Base-by-base conservation (phyloP, 208 protist species). In the Herpetomonas tarakana region DNA sequence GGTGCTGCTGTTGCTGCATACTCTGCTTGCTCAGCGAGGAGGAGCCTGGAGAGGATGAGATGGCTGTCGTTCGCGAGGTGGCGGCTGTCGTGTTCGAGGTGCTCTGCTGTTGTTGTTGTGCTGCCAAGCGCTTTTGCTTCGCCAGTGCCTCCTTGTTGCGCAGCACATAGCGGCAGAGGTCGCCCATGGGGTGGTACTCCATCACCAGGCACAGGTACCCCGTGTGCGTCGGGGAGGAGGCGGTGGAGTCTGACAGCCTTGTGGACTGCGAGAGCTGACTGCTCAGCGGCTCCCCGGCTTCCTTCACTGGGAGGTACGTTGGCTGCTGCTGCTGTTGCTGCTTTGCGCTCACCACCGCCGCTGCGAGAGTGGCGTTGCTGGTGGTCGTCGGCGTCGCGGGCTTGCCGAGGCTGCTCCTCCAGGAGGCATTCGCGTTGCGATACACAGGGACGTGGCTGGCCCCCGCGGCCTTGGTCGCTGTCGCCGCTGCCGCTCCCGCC, bases 131-230 rank as follows among this genome's bases (percentile, higher is more conserved):
- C 49, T 64, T 39, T 7, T 65, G 58, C 0, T 41, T 45, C 24
- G 47, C 60, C 26, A 68, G 63, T 18, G 62, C 58, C 29, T 68
- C 49, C 61, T 79, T 69, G 21, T 58, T 58, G 16, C 68, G 79
- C 46, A 88, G 62, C 1, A 71, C 74, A 56, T 93, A 93, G 38
- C 71, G 77, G 53, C 76, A 83, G 1, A 94, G 68, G 62, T 94
- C 88, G 2, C 88, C 88, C 71, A 85, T 74, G 11, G 80, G 68
- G 63, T 94, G 83, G 62, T 89, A 88, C 55, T 88, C 80, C 78
- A 92, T 87, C 2, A 94, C 83, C 29, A 94, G 74, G 44, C 82
- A 91, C 26, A 94, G 57, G 51, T 90, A 92, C 0, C 88, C 73
- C 27, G 59, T 79, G 57, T 74, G 71, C 2, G 58, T 44, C 3